Percentiles rank a stretch among this genome's conserved stretches.
These are phyloP conservation scores for Tetrapisispora phaffii DNA, from an alignment of 805 yeast species.

Conservation along the genomic window DNA sequence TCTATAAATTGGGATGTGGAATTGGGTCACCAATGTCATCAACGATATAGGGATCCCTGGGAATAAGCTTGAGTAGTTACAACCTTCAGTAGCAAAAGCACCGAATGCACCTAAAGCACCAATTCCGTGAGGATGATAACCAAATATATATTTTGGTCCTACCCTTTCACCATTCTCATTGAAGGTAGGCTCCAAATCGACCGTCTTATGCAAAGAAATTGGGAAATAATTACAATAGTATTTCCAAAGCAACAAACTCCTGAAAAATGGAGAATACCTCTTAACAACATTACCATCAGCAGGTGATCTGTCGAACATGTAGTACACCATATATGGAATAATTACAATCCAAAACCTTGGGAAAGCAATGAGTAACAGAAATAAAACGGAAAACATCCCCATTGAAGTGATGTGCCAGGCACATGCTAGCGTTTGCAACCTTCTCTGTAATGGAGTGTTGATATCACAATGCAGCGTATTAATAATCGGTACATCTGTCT, in stretches of 20 bases:
- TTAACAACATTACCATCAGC: conserved; percentile 60
- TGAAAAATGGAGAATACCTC: conserved; percentile 47
- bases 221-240: conserved; percentile 77
- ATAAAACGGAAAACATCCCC: conserved; percentile 38
- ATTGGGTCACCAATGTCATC: conserved; percentile 75
- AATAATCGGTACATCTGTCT: not conserved
- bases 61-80: conserved; percentile 53
- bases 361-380: conserved; percentile 48
- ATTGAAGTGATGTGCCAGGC: conserved; percentile 70
- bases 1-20: conserved; percentile 72
- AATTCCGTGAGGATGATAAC: conserved; percentile 95
- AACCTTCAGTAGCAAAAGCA: conserved; percentile 72
- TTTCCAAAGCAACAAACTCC: conserved; percentile 53
- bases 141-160: conserved; percentile 77
- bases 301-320: conserved; percentile 53
- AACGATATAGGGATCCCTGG: conserved; percentile 80
- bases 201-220: conserved; percentile 54
- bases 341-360: conserved; percentile 60
- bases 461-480: conserved; percentile 37
- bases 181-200: conserved; percentile 66
- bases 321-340: conserved; percentile 54
- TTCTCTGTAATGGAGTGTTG: conserved; percentile 42
- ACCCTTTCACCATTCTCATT: conserved; percentile 27
- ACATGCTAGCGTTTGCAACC: conserved; percentile 59
- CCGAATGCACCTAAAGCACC: conserved; percentile 88